phyloP scores from a whole-genome alignment of 441 rosid species.

The Metrosideros polymorpha region DNA sequence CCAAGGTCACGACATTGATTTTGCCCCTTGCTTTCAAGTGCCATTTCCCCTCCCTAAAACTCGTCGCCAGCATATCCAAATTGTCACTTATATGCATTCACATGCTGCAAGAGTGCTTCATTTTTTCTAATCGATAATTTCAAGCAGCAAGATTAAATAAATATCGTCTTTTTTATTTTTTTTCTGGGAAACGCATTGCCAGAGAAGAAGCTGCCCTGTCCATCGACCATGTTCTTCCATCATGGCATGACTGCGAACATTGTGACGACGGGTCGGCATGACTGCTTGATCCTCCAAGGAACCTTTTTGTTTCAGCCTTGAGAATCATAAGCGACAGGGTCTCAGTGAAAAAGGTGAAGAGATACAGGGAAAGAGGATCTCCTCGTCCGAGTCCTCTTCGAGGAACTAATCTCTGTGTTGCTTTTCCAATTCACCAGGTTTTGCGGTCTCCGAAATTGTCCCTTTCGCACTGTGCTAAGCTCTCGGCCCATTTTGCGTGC shows the following conservation, averaged over 20 bases:
- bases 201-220: neutral
- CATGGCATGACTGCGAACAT: neutral
- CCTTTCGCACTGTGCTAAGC: neutral
- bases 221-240: neutral
- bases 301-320: neutral
- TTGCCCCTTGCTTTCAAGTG: neutral
- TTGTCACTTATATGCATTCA: fast-evolving
- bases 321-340: neutral
- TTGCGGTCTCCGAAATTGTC: neutral
- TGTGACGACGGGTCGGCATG: neutral
- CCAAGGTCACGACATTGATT: neutral
- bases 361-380: neutral
- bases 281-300: neutral
- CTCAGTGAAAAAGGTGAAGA: neutral
- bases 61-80: neutral
- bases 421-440: neutral
- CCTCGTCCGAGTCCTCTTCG: neutral
- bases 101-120: neutral
- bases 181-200: neutral
- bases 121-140: neutral
- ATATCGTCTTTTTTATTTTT: too few relatives aligned
- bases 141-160: neutral
- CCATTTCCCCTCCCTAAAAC: neutral
- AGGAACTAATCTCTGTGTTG: neutral
- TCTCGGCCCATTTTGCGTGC: neutral